phyloP scores from a whole-genome alignment of 2,329 filamentous ascomycete genomes.

The Colletotrichum sp. region DNA sequence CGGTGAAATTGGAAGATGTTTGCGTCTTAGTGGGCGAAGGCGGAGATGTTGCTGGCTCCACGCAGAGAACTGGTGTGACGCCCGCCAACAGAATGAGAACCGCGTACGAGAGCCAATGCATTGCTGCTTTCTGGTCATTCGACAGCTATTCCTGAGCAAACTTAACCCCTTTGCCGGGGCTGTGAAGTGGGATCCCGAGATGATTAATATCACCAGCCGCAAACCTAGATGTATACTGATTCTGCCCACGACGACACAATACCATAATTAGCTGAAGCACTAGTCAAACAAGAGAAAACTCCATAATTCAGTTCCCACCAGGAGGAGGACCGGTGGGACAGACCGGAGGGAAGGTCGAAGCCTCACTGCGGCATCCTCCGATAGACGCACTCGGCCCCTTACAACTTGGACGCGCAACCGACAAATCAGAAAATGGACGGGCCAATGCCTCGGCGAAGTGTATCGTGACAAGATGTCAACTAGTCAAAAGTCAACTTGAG shows the following conservation, averaged over 20 bases:
- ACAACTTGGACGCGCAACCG: not conserved
- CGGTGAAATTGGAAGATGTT: not conserved
- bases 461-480: not conserved
- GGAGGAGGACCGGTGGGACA: not conserved
- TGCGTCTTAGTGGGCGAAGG: not conserved
- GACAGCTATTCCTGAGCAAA: not conserved
- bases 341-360: not conserved
- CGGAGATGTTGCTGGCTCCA: not conserved
- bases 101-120: not conserved
- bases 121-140: not conserved
- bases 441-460: not conserved
- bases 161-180: rapidly evolving
- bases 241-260: not conserved
- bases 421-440: not conserved
- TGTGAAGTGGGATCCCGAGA: not conserved
- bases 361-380: not conserved
- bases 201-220: not conserved
- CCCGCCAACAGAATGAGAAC: not conserved
- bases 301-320: not conserved
- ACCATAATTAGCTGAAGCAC: not conserved
- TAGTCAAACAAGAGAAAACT: not conserved
- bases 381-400: not conserved
- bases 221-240: not conserved
- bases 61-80: not conserved
- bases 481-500: not conserved